Evolutionary conservation across 495 filamentous ascomycete species (phyloP).

Genomic region (Venustampulla echinocandica): DNA sequence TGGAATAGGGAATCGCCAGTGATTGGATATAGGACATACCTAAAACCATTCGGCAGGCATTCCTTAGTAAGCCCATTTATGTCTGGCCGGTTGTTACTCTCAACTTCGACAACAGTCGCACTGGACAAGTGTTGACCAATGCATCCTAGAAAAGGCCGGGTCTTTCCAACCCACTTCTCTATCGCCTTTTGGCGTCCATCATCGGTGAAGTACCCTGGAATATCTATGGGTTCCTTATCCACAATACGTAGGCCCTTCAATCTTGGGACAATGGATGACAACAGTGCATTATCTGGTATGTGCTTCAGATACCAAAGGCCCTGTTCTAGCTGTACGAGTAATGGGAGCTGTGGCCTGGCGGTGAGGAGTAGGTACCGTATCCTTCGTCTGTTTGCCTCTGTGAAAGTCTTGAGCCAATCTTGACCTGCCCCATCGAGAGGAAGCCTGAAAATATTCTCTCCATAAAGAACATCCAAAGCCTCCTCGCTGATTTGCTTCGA

Average conservation of each 20-base stretch:
- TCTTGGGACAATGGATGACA: background rate
- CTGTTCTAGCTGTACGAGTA: too few relatives aligned
- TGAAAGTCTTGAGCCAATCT: constrained; percentile 1
- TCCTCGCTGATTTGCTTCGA: constrained; percentile 5
- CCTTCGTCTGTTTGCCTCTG: background rate
- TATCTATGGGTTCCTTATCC: background rate
- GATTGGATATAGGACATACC: background rate
- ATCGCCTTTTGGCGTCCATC: constrained; percentile 4
- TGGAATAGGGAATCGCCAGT: constrained; percentile 6
- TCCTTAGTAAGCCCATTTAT: background rate
- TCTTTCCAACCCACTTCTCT: constrained; percentile 1
- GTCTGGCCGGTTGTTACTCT: background rate
- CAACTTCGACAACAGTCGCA: constrained; percentile 3
- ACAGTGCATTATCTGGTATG: background rate
- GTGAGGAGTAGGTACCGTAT: constrained; percentile 1
- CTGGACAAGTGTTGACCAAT: constrained; percentile 3
- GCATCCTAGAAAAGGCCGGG: constrained; percentile 3
- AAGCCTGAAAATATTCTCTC: constrained; percentile 6
- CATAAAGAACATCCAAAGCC: constrained; percentile 4
- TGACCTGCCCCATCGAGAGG: constrained; percentile 1
- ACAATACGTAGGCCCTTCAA: constrained; percentile 1
- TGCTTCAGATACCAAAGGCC: background rate
- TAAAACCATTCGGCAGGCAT: constrained; percentile 1
- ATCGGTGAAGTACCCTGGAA: background rate
- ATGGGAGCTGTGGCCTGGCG: too few relatives aligned